Evolutionary conservation across 2,329 filamentous ascomycete species (phyloP).

Genomic region (Botrytis galanthina): DNA sequence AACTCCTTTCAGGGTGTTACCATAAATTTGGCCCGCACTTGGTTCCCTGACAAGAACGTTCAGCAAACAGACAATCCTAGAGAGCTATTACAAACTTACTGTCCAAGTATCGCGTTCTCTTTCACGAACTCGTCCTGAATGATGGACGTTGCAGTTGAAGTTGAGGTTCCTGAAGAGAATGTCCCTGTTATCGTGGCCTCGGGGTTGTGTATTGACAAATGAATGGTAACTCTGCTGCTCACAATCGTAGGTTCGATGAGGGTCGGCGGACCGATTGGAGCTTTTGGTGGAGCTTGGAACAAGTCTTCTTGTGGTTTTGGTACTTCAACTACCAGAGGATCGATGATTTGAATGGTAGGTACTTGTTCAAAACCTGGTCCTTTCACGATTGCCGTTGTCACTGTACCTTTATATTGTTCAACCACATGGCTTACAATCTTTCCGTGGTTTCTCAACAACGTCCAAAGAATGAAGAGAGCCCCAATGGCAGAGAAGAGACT

Average conservation of each 20-base stretch:
- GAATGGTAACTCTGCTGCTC: slow-evolving; percentile 1
- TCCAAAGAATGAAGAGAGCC: slow-evolving; percentile 2
- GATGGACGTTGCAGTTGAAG: not conserved
- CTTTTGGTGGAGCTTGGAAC: not conserved
- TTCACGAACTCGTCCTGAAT: slow-evolving; percentile 26
- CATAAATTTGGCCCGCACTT: slow-evolving; percentile 54
- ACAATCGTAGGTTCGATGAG: not conserved
- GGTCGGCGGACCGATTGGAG: not conserved
- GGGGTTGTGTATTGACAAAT: not conserved
- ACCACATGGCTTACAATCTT: slow-evolving; percentile 13
- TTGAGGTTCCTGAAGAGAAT: not conserved
- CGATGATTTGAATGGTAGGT: not conserved
- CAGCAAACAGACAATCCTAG: slow-evolving; percentile 25
- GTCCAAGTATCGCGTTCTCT: slow-evolving; percentile 26
- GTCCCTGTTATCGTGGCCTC: not conserved
- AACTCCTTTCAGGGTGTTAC: slow-evolving; percentile 52
- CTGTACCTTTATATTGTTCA: slow-evolving; percentile 4
- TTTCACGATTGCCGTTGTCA: not conserved
- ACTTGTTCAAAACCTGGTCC: not conserved
- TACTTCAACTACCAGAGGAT: not conserved
- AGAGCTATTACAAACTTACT: slow-evolving; percentile 21
- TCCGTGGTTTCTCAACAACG: slow-evolving; percentile 3
- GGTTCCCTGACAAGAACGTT: slow-evolving; percentile 40
- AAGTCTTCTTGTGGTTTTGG: not conserved
- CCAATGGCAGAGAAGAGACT: slow-evolving; percentile 7